Base-by-base conservation (phyloP, 495 filamentous ascomycete genomes). In the Haplographium delicatum region DNA sequence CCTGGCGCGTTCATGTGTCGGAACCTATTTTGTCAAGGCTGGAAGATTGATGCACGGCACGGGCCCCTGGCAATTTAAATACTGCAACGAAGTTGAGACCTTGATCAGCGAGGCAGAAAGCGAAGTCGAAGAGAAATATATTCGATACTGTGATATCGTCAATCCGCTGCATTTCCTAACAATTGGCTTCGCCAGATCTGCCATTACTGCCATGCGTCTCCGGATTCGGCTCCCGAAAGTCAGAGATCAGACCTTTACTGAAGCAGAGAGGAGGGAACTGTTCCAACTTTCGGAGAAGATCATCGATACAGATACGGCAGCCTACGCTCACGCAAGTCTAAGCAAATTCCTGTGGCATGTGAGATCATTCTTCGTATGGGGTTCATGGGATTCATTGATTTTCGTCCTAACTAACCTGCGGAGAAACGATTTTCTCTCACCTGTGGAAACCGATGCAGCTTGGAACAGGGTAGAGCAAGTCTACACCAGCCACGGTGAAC, bases 151-250 rank as follows among this genome's bases (percentile, higher is more conserved):
- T 54, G 57, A 57, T 4, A 75, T 78, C 52, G 75, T 74, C 53
- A 66, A 63, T 23, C 82, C 86, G 13, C 68, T 91, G 22, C 73
- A 78, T 49, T 86, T 80, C 79, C 75, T 87, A 2, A 80, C 78
- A 19, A 78, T 76, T 23, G 87, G 81, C 15, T 70, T 91, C 15
- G 74, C 79, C 8, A 73, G 83, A 4, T 66, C 91, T 3, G 78
- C 86, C 6, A 38, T 7, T 16, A n/a, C 10, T 16, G 10, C 13
- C 7, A 38, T 38, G 34, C 34, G 34, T 9, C 15, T 16, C 7
- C n/a, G n/a, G n/a, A n/a, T n/a, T n/a, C n/a, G n/a, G n/a, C n/a
- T n/a, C n/a, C n/a, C n/a, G n/a, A n/a, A n/a, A n/a, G n/a, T n/a
- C n/a, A n/a, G n/a, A 38, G 19, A 38, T 9, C 34, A 5, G 5